Evolutionary conservation across 1,139 yeast genomes (phyloP), one percentile per base, ranked within the genome.

Genomic region (Debaryomycetaceae sp.): DNA sequence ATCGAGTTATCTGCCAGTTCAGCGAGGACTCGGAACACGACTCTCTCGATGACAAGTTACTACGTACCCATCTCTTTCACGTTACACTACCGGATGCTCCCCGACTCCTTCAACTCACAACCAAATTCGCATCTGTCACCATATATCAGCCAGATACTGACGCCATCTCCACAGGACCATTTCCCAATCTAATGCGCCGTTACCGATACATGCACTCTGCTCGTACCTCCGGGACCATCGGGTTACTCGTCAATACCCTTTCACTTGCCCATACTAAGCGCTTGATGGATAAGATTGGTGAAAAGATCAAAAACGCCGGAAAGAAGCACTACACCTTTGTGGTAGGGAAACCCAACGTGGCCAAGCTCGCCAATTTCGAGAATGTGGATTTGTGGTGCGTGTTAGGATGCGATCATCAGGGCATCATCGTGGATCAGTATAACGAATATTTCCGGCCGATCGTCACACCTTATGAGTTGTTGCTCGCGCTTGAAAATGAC

Each of bases 301-400:
- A 58, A 16, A 70, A 77, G 52, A 73, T 90, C 33, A 68, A 65
- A 30, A 65, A 62, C 4, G 86, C 92, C 0, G 95, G 86, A 2
- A 90, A 90, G 53, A 92, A 92, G 47, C 90, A 82, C 40, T 90
- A 90, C 47, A 68, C 85, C 44, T 86, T 90, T 57, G 97, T 87
- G 5, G 97, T 90, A 5, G 99, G 99, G 12, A 92, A 92, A 49
- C 97, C 97, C n/a, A 90, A 90, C 46, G 96, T 90, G 4, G 95
- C 98, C 24, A 90, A 90, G 45, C 62, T 90, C 31, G 98, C 98
- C 10, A 90, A 90, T 51, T 90, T 92, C 48, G 97, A 87, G 38
- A 77, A 76, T 14, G 72, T 90, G 13, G 98, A 90, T 43, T 67
- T 82, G 16, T 90, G 98, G 97, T 87, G 93, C 45, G 73, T 90